These are phyloP conservation scores for Leucosporidium creatinivorum DNA, from an alignment of 768 basidiomycete genomes.

Conservation along the genomic window DNA sequence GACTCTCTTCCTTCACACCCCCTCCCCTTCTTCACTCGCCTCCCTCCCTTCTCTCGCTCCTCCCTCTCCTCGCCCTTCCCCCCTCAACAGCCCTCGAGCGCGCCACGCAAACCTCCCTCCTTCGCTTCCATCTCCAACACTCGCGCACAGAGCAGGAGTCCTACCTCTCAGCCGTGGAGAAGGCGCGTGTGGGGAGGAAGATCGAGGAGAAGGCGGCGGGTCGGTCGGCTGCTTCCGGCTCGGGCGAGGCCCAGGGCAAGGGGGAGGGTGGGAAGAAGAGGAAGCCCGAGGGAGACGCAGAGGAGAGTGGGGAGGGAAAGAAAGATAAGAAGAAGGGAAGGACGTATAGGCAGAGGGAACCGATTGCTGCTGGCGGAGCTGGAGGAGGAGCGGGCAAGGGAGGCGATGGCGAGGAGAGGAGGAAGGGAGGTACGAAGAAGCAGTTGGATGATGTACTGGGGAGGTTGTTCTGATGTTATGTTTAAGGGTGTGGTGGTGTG, in stretches of 20 bases:
- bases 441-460: slow-evolving; percentile 23
- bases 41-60: too few species aligned
- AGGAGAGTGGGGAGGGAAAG: background rate
- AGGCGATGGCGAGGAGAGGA: background rate
- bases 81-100: slow-evolving; percentile 72
- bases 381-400: background rate
- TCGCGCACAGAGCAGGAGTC: slow-evolving; percentile 82
- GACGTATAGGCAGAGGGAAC: slow-evolving; percentile 34
- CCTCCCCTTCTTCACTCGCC: too few species aligned
- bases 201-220: slow-evolving; percentile 30
- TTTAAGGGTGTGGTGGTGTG: too few species aligned
- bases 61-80: background rate
- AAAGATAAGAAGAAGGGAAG: slow-evolving; percentile 51
- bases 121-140: slow-evolving; percentile 85
- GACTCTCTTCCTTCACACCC: too few species aligned
- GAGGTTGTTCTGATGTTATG: slow-evolving; percentile 20
- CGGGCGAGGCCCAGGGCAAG: slow-evolving; percentile 5
- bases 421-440: slow-evolving; percentile 1
- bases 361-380: slow-evolving; percentile 10
- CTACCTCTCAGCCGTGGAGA: slow-evolving; percentile 88
- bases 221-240: background rate
- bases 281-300: slow-evolving; percentile 52
- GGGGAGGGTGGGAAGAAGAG: slow-evolving; percentile 38
- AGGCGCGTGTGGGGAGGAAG: slow-evolving; percentile 56
- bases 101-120: slow-evolving; percentile 72